A percentile compares a stretch with the other conserved stretches of the same genome.
These are phyloP conservation scores for Sicyos baderoa DNA, from an alignment of 306 rosid species.

Conservation along the genomic window DNA sequence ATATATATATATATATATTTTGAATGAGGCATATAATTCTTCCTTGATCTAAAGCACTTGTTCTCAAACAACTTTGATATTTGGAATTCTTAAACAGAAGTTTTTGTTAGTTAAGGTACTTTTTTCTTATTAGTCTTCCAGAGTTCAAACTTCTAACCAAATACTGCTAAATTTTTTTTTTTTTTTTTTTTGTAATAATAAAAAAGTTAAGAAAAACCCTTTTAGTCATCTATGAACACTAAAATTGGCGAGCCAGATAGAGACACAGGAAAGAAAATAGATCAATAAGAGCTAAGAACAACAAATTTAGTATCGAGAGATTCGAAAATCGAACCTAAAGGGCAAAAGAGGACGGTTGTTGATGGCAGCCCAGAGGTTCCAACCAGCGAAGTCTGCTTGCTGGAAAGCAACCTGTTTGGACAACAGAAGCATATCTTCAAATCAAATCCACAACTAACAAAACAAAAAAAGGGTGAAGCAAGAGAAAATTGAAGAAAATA, in stretches of 20 bases:
- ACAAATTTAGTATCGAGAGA: not conserved
- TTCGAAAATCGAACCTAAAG: constrained; percentile 41
- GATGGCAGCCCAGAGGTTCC: constrained; percentile 98
- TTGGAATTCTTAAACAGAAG: not conserved
- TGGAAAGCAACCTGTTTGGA: constrained; percentile 77
- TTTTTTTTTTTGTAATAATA: too few species aligned
- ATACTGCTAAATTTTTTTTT: not conserved
- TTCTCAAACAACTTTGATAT: not conserved
- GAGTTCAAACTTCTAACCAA: not conserved
- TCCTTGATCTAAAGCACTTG: not conserved
- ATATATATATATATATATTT: too few species aligned
- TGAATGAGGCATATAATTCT: not conserved
- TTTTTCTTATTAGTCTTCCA: not conserved
- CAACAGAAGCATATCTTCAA: constrained; percentile 24
- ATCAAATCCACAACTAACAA: not conserved
- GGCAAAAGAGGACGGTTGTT: constrained; percentile 91
- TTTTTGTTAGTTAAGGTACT: not conserved
- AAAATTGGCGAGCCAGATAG: not conserved
- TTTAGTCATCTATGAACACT: not conserved
- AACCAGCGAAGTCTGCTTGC: constrained; percentile 93
- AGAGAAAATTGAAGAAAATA: not conserved
- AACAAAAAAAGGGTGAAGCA: not conserved
- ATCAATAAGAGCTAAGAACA: not conserved
- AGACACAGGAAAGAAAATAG: not conserved
- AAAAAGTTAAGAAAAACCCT: not conserved